Conservation (phyloP, 345 rosid species). For the Populus ilicifolia region DNA sequence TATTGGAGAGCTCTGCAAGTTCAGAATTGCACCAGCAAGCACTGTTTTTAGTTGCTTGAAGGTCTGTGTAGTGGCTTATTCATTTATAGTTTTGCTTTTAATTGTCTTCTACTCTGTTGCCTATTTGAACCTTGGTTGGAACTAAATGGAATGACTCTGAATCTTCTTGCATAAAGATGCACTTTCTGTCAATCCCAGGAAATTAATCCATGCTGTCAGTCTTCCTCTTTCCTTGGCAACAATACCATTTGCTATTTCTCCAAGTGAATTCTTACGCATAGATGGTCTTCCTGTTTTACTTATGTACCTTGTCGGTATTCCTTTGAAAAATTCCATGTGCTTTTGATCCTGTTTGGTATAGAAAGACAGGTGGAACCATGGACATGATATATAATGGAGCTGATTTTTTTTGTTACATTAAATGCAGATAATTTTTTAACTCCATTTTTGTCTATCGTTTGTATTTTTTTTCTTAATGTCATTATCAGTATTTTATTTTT, state of each 20-base stretch:
- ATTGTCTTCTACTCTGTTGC: not conserved
- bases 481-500: not conserved
- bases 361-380: not conserved
- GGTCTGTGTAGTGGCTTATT: conserved; percentile 40
- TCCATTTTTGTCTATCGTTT: too few species aligned
- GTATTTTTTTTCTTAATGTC: not conserved
- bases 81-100: conserved; percentile 1
- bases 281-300: not conserved
- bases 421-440: not conserved
- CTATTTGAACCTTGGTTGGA: not conserved
- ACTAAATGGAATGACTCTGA: not conserved
- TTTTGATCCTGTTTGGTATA: not conserved
- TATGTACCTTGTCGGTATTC: not conserved
- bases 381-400: not conserved
- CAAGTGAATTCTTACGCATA: not conserved
- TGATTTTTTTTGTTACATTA: not conserved
- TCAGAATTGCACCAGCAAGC: conserved; percentile 74
- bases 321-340: not conserved
- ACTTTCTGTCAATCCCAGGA: not conserved
- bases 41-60: conserved; percentile 91
- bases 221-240: not conserved
- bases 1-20: conserved; percentile 98
- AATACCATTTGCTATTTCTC: not conserved
- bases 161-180: not conserved
- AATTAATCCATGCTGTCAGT: not conserved